Evolutionary conservation across 78 protist genomes (phyloP), one percentile per base, ranked within the genome.

Genomic region (Creolimax fragrantissima): DNA sequence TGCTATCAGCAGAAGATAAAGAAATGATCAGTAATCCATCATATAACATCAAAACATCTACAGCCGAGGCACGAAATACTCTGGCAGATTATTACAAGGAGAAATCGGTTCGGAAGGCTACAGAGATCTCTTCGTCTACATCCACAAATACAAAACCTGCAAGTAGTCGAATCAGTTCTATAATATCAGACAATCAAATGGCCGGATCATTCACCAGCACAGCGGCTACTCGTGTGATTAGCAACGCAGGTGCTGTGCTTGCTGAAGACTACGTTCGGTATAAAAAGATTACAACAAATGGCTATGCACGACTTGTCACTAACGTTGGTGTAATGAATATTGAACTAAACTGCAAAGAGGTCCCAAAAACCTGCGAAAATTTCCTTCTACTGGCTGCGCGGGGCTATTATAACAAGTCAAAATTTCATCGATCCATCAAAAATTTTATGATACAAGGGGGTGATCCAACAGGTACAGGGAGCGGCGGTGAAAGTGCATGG

Each of bases 281-380:
- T 43, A 67, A 7, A 4, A 43, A 45, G 24, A 94, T 96, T 24
- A 90, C 85, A 41, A 83, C 47, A 43, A 95, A 95, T 84, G 96
- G 95, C 3, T 96, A 95, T 43, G 96, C 89, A 3, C 84, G 67
- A 17, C 4, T 96, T 24, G 42, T 43, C n/a, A 96, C 97, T 0
- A 93, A 92, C 74, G 37, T 92, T 4, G 97, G 97, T 35, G 95
- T 92, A 66, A 4, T 96, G 41, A 96, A 95, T 44, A 3, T 96
- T 32, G 95, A 94, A 88, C 90, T 96, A 47, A 92, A 93, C 93
- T 95, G 96, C 39, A 92, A 95, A n/a, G 89, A 58, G 0, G 96
- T 91, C 5, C 98, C 98, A 3, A 94, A 91, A 58, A 90, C 98
- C 2, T 95, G 97, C 66, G 94, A 94, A 41, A 97, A 97, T 92